phyloP scores from a whole-genome alignment of 805 yeast genomes.

The Ogataea nakhonphanomensis region DNA sequence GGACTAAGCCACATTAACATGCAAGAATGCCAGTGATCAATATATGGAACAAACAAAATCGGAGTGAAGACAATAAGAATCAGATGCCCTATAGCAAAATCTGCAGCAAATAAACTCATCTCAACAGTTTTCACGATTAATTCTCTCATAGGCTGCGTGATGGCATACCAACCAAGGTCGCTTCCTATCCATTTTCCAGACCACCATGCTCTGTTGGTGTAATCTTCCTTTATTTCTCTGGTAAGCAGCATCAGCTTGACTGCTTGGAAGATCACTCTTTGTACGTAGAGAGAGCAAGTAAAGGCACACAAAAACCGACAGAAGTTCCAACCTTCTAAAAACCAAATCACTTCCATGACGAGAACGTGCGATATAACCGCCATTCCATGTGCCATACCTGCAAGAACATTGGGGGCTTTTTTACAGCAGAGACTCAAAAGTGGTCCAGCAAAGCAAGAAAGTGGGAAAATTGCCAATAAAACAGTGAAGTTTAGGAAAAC shows the following conservation, averaged over 20 bases:
- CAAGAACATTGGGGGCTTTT: constrained; percentile 36
- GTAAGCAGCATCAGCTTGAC: constrained; percentile 35
- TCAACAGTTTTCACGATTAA: constrained; percentile 44
- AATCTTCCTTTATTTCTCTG: constrained; percentile 40
- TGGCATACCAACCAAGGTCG: constrained; percentile 36
- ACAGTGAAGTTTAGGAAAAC: constrained; percentile 37
- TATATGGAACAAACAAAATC: constrained; percentile 41
- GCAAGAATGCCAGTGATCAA: constrained; percentile 46
- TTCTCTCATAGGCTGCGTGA: constrained; percentile 47
- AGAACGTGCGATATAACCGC: constrained; percentile 35
- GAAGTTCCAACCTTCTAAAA: constrained; percentile 42
- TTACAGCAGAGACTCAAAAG: constrained; percentile 32
- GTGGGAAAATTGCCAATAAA: constrained; percentile 32
- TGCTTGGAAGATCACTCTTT: constrained; percentile 34
- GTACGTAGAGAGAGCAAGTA: constrained; percentile 37
- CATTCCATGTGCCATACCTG: constrained; percentile 38
- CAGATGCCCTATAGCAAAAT: constrained; percentile 43
- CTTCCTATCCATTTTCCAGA: constrained; percentile 46
- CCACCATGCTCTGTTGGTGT: constrained; percentile 50
- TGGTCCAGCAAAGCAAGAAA: constrained; percentile 40
- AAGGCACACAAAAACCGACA: constrained; percentile 38
- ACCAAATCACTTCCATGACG: constrained; percentile 36
- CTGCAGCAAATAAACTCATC: constrained; percentile 44
- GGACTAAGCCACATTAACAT: constrained; percentile 50
- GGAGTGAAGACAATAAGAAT: constrained; percentile 40